These are phyloP conservation scores for Adansonia madagascariensis DNA, from an alignment of 441 rosid genomes.

Conservation along the genomic window DNA sequence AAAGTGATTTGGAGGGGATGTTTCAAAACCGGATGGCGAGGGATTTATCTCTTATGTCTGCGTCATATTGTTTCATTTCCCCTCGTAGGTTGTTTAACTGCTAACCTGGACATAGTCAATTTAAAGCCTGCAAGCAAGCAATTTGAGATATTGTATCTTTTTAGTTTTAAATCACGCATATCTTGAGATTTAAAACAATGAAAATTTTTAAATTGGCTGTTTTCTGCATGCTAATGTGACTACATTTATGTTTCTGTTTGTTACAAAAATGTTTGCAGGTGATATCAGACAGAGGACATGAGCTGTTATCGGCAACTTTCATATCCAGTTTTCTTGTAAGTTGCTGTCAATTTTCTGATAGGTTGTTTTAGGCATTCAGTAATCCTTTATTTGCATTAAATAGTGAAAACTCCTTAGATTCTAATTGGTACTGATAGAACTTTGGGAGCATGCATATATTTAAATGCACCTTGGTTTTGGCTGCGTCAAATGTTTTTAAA, in stretches of 20 bases:
- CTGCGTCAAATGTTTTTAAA: conserved; percentile 4
- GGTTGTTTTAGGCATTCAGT: neutral
- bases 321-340: conserved; percentile 76
- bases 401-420: neutral
- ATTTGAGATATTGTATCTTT: neutral
- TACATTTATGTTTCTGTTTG: conserved; percentile 1
- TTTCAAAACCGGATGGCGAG: neutral
- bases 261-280: conserved; percentile 47
- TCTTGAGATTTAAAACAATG: neutral
- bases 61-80: neutral
- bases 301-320: conserved; percentile 77
- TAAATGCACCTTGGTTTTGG: neutral
- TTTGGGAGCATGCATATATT: neutral
- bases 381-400: neutral
- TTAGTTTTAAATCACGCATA: neutral
- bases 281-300: conserved; percentile 79
- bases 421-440: conserved; percentile 5
- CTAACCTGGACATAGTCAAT: neutral
- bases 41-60: neutral
- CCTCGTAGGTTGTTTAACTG: neutral
- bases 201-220: neutral
- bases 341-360: conserved; percentile 24
- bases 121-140: neutral
- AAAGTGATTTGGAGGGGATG: neutral
- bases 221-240: conserved; percentile 17